Base-by-base conservation (phyloP, 345 rosid genomes). In the Salix arbutifolia region DNA sequence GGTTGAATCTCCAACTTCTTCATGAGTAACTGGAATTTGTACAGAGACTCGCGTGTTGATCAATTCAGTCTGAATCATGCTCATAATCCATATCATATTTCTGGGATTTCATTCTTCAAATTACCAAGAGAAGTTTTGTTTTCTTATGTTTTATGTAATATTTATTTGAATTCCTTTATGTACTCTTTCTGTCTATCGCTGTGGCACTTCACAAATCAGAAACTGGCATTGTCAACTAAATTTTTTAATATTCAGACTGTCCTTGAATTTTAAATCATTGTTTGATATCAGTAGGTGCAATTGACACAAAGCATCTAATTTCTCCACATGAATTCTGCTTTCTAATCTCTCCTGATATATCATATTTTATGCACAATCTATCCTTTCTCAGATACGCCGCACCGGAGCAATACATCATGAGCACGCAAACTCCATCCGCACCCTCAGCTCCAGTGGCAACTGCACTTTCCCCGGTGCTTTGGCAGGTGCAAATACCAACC, bases 321-420 rank as follows among this genome's bases (percentile, higher is more conserved):
- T 37, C 37, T 28, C 25, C 18, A 28, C 17, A 4, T 67, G 56
- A 38, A 8, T 8, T 68, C 69, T 17, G 38, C 11, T 23, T 23
- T 25, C 26, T 7, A 13, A 37, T n/a, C 6, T 5, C n/a, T 38
- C 12, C 19, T 14, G 1, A 1, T 12, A 33, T 50, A 58, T 81
- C 58, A 46, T 42, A 21, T 65, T 25, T 37, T 31, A 44, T 53
- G 48, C 62, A 40, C 16, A 6, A 65, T 30, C 58, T 67, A 50
- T 38, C 62, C 61, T 58, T 73, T 79, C 61, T 72, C 85, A 95
- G 99, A 85, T 96, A 93, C 83, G 74, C 99, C 65, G 98, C 98
- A 65, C 98, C 99, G 61, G 99, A 96, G 85, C 98, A 93, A 83
- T 96, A 96, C 84, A 96, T 96, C 83, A 96, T 96, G 99, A 96